These are phyloP conservation scores for Podaxis sp. DNA, from an alignment of 768 basidiomycete species.

Conservation along the genomic window DNA sequence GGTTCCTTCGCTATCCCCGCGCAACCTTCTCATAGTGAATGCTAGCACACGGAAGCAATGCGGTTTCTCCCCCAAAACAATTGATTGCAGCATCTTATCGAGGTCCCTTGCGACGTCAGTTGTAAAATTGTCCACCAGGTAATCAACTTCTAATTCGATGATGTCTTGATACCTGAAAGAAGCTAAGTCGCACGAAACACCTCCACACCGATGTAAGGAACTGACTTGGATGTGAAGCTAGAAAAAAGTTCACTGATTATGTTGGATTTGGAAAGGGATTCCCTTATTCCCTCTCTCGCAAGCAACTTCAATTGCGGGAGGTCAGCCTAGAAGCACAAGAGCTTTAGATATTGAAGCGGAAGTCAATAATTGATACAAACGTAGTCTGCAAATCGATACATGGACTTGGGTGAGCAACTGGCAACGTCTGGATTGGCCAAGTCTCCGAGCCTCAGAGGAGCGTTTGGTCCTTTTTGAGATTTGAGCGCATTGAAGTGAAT, in stretches of 20 bases:
- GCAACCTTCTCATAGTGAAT: background rate
- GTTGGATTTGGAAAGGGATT: conserved; percentile 5
- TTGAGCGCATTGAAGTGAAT: conserved; percentile 6
- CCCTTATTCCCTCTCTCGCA: conserved; percentile 11
- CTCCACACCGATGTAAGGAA: background rate
- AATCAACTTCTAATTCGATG: background rate
- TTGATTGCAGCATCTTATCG: background rate
- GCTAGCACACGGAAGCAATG: background rate
- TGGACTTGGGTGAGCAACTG: conserved; percentile 35
- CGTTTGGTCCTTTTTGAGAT: background rate
- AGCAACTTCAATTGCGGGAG: background rate
- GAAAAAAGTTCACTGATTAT: conserved; percentile 15
- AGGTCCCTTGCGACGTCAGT: background rate
- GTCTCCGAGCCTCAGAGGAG: background rate
- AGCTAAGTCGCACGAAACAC: background rate
- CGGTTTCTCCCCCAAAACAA: background rate
- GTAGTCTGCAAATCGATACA: conserved; percentile 32
- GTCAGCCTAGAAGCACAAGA: background rate
- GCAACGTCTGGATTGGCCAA: background rate
- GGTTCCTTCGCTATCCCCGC: background rate
- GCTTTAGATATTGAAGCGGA: background rate
- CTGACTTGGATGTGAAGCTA: conserved; percentile 12
- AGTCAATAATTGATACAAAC: conserved; percentile 17
- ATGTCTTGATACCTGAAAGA: background rate
- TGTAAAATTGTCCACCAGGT: background rate